Conservation (phyloP, 139 green algal genomes). For the Coelastrella sp. region DNA sequence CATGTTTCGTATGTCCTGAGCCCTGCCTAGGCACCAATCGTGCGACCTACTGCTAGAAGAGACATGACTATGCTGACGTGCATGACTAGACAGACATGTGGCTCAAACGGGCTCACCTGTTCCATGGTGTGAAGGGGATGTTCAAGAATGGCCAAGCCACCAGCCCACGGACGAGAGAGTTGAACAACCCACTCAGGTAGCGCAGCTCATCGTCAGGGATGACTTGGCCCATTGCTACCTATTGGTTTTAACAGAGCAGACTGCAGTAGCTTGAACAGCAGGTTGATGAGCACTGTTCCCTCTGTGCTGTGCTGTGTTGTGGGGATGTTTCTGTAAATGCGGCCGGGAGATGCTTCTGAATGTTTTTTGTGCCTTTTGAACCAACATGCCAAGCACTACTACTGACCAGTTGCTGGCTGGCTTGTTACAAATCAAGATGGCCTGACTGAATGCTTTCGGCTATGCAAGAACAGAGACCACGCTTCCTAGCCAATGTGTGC, state of each 20-base stretch:
- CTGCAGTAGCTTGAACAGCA: too few relatives aligned
- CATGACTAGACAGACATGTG: not conserved
- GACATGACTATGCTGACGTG: conserved; percentile 10
- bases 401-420: too few relatives aligned
- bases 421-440: not conserved
- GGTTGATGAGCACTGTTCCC: too few relatives aligned
- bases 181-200: conserved; percentile 29
- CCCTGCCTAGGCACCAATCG: too few relatives aligned
- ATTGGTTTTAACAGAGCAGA: too few relatives aligned
- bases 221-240: not conserved
- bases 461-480: not conserved
- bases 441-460: not conserved
- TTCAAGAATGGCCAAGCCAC: conserved; percentile 61
- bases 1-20: too few relatives aligned
- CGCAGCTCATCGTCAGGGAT: conserved; percentile 16
- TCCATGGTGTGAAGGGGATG: conserved; percentile 50
- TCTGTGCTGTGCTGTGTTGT: too few relatives aligned
- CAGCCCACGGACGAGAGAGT: conserved; percentile 58
- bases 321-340: too few relatives aligned
- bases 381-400: too few relatives aligned
- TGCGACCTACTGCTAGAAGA: not conserved
- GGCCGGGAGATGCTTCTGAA: too few relatives aligned
- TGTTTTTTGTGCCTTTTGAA: too few relatives aligned
- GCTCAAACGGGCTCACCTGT: not conserved
- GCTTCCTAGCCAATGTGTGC: conserved; percentile 3